These are phyloP conservation scores for Verbena officinalis DNA, from an alignment of 257 asterid species.

Conservation along the genomic window DNA sequence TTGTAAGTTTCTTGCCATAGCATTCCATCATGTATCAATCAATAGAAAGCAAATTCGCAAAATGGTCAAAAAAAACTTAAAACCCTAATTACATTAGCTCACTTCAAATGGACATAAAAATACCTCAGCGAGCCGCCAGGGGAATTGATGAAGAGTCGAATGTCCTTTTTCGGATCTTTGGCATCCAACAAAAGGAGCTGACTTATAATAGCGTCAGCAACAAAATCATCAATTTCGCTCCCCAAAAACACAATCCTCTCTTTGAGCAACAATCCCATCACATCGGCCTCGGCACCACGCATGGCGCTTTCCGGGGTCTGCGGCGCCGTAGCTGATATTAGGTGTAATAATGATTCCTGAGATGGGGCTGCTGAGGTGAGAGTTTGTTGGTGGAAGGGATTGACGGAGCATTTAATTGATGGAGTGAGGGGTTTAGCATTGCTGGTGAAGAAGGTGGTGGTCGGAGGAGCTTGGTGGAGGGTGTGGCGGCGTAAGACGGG, in stretches of 20 bases:
- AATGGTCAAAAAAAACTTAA: not conserved
- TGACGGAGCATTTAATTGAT: slow-evolving; percentile 50
- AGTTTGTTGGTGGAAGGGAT: slow-evolving; percentile 35
- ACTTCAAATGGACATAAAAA: slow-evolving; percentile 1
- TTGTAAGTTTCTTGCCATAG: not conserved
- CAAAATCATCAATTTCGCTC: slow-evolving; percentile 68
- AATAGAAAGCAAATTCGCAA: not conserved
- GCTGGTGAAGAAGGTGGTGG: slow-evolving; percentile 23
- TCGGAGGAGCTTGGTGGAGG: slow-evolving; percentile 27
- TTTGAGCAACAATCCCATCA: slow-evolving; percentile 77
- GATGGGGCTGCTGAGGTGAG: slow-evolving; percentile 32
- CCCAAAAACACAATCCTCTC: slow-evolving; percentile 96
- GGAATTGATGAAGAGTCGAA: slow-evolving; percentile 84
- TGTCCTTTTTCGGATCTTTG: slow-evolving; percentile 79
- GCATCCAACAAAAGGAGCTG: slow-evolving; percentile 90
- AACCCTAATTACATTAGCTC: slow-evolving; percentile 26
- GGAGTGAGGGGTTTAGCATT: slow-evolving; percentile 24
- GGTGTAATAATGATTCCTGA: slow-evolving; percentile 41
- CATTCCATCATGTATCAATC: not conserved
- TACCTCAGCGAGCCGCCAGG: slow-evolving; percentile 96
- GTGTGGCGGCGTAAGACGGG: slow-evolving; percentile 33
- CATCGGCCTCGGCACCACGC: slow-evolving; percentile 81
- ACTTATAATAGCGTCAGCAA: slow-evolving; percentile 87
- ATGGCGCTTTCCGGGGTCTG: slow-evolving; percentile 65
- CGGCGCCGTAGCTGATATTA: slow-evolving; percentile 44